A percentile compares a stretch with the other conserved stretches of the same genome.
phyloP scores from a whole-genome alignment of 306 rosid species.

The Dalbergia cultrata region DNA sequence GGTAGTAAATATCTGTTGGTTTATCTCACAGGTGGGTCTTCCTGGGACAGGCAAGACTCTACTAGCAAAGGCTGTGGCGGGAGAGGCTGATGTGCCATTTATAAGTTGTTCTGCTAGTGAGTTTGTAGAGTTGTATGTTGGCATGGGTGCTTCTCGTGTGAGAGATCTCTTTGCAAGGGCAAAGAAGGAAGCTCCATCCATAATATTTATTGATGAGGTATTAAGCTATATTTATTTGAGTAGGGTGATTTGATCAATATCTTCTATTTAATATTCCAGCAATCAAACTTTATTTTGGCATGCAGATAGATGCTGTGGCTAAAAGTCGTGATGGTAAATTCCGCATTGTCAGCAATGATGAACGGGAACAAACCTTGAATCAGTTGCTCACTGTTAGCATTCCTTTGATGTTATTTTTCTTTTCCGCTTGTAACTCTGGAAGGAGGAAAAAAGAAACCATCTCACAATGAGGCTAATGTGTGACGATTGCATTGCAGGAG shows the following conservation, averaged over 20 bases:
- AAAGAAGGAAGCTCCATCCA: constrained; percentile 97
- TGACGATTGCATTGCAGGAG: constrained; percentile 69
- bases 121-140: constrained; percentile 97
- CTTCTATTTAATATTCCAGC: constrained; percentile 18
- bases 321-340: constrained; percentile 98
- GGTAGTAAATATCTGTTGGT: constrained; percentile 42
- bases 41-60: constrained; percentile 99
- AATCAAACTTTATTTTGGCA: constrained; percentile 37
- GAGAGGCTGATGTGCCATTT: constrained; percentile 99
- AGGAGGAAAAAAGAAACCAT: background rate
- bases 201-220: constrained; percentile 96
- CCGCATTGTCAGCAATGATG: constrained; percentile 95
- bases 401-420: constrained; percentile 42
- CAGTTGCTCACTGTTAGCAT: constrained; percentile 94
- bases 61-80: constrained; percentile 98
- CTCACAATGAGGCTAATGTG: constrained; percentile 13
- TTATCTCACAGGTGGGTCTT: constrained; percentile 91
- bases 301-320: constrained; percentile 99
- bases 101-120: constrained; percentile 99
- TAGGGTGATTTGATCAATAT: constrained; percentile 36
- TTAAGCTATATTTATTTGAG: constrained; percentile 38
- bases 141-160: constrained; percentile 99
- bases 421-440: constrained; percentile 15
- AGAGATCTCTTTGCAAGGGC: constrained; percentile 99
- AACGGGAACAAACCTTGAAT: constrained; percentile 97